Conservation (phyloP, 176 grass and related monocot species). For the Elymus sibiricus region DNA sequence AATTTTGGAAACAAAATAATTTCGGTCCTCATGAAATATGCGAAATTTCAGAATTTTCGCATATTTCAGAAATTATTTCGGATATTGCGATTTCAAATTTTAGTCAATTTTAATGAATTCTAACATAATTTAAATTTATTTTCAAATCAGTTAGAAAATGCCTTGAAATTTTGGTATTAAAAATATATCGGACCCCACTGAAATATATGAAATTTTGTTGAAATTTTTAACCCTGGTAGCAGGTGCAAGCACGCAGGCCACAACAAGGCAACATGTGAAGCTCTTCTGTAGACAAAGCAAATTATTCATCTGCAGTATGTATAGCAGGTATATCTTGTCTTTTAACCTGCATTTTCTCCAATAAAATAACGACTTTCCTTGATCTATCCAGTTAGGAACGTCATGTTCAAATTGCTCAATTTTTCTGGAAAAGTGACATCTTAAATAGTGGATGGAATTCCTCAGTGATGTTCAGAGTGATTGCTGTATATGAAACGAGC, state of each 20-base stretch:
- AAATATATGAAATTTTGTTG: no score
- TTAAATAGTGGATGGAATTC: slow-evolving; percentile 3
- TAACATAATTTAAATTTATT: no score
- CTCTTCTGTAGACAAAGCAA: slow-evolving; percentile 42
- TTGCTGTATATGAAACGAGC: background rate
- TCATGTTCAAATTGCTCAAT: background rate
- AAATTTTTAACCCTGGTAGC: no score
- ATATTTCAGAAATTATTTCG: no score
- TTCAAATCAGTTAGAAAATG: no score
- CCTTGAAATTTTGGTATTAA: no score
- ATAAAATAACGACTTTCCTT: background rate
- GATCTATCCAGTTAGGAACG: background rate
- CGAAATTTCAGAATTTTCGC: no score
- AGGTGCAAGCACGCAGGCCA: slow-evolving; percentile 87
- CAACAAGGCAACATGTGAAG: slow-evolving; percentile 96
- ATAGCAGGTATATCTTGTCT: slow-evolving; percentile 19
- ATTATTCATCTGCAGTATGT: slow-evolving; percentile 11
- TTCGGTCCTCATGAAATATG: no score
- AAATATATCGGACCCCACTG: no score
- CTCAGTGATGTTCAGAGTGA: background rate
- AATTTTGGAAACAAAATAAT: no score
- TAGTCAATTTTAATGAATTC: no score
- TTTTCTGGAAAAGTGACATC: background rate
- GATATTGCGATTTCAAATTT: no score
- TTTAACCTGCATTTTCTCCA: background rate